Evolutionary conservation across 176 grass and related monocot species (phyloP), one percentile per base, ranked within the genome.

Genomic region (Metroxylon sagu): DNA sequence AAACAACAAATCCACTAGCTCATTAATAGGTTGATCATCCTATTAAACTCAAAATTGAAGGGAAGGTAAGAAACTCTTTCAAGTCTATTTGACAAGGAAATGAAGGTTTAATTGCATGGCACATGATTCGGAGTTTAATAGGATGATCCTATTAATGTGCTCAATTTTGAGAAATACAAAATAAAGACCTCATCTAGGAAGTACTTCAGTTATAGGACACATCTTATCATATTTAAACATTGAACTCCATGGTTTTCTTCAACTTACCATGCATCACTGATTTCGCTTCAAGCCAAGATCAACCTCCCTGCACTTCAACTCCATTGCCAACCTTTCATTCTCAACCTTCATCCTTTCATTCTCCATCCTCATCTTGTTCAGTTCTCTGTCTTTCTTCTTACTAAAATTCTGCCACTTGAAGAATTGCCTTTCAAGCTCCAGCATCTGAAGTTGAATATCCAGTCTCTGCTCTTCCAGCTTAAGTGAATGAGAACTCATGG

Each of bases 321-420:
- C 74, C 52, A 89, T 67, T 61, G 70, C 56, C 57, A 89, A 58
- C 29, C 51, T 29, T 62, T 66, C 80, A 79, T 85, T 89, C 75
- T 70, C 78, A 72, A 73, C 26, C 75, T 66, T 82, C 67, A 82
- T 73, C 23, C 61, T 56, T 73, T 85, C 86, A 64, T 89, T 89
- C 29, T 85, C 78, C 18, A 72, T 53, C 31, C 71, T 79, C 78
- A 85, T 82, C 60, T 54, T 78, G 53, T 89, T 78, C 29, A 85
- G 55, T 73, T 89, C 86, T 30, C 52, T 73, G 48, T 89, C 86
- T 76, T 89, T 82, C 67, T 73, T 82, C 12, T 85, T 82, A 59
- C 75, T 62, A 25, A 82, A 79, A 6, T 6, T 26, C 56, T 76
- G 77, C 82, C 82, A 89, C 68, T 89, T 82, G 71, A 82, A 66